These are phyloP conservation scores for Lanzia echinophila DNA, from an alignment of 2,329 filamentous ascomycete species.

Conservation along the genomic window DNA sequence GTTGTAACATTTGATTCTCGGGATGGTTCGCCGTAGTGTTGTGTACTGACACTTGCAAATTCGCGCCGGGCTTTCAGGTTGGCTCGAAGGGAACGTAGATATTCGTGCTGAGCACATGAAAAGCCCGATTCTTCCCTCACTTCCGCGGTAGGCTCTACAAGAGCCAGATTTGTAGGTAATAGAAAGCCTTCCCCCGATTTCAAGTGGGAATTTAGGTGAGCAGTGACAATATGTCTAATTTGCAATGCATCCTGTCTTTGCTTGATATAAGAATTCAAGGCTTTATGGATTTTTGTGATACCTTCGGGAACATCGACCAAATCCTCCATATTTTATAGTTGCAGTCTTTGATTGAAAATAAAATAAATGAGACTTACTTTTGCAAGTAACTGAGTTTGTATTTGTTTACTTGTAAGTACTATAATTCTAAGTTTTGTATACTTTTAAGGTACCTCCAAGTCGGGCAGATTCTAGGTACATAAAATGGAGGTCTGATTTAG, in stretches of 20 bases:
- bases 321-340: conserved; percentile 16
- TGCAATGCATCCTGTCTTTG: conserved; percentile 50
- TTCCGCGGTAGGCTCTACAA: conserved; percentile 37
- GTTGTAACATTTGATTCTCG: conserved; percentile 15
- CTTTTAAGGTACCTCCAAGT: too few relatives aligned
- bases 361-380: background rate
- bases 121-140: conserved; percentile 32
- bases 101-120: conserved; percentile 46
- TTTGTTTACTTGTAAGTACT: too few relatives aligned
- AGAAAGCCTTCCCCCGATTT: conserved; percentile 32
- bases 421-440: too few relatives aligned
- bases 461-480: too few relatives aligned
- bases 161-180: conserved; percentile 35
- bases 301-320: conserved; percentile 29
- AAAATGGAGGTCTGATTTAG: too few relatives aligned
- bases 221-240: conserved; percentile 48
- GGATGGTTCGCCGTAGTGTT: conserved; percentile 12
- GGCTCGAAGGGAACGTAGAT: conserved; percentile 46
- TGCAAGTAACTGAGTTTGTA: too few relatives aligned
- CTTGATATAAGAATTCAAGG: conserved; percentile 47
- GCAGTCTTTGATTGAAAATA: background rate
- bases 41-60: conserved; percentile 31
- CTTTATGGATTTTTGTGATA: conserved; percentile 36
- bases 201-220: conserved; percentile 45
- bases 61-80: conserved; percentile 46